Evolutionary conservation across 75 land plant genomes (phyloP).

Genomic region (Sequoia sempervirens): DNA sequence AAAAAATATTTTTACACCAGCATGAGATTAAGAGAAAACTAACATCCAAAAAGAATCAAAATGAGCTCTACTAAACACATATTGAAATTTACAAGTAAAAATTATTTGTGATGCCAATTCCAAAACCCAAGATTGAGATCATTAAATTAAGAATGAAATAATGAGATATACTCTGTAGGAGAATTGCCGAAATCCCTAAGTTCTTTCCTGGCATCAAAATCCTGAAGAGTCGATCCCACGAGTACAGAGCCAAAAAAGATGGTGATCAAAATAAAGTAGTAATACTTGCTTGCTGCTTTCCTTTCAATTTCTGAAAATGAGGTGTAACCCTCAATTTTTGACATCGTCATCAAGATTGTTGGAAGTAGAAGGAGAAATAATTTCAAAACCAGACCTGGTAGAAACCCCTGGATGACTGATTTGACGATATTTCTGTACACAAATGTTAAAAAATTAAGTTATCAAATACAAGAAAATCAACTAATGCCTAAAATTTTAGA

Average conservation of each 20-base stretch:
- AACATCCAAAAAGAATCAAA: neutral
- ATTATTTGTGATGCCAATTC: neutral
- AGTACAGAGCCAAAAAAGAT: constrained; percentile 61
- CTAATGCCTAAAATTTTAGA: neutral
- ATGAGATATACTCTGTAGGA: constrained; percentile 23
- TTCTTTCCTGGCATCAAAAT: constrained; percentile 27
- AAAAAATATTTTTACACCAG: neutral
- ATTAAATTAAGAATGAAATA: neutral
- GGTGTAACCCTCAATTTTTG: constrained; percentile 54
- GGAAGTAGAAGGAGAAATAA: constrained; percentile 56
- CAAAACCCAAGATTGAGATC: neutral
- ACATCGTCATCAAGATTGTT: constrained; percentile 52
- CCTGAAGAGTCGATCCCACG: constrained; percentile 53
- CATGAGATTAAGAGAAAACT: neutral
- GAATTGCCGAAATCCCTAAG: constrained; percentile 18
- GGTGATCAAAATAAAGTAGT: constrained; percentile 53
- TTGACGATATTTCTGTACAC: constrained; percentile 42
- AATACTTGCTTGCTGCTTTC: constrained; percentile 49
- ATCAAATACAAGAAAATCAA: neutral
- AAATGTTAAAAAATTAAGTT: neutral
- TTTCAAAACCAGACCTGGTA: constrained; percentile 65
- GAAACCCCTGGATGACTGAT: constrained; percentile 67
- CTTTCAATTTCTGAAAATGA: constrained; percentile 52
- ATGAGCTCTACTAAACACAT: neutral
- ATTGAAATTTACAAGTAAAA: neutral